phyloP scores from a whole-genome alignment of 176 grass and related monocot species.

The Pontederia paniculata region DNA sequence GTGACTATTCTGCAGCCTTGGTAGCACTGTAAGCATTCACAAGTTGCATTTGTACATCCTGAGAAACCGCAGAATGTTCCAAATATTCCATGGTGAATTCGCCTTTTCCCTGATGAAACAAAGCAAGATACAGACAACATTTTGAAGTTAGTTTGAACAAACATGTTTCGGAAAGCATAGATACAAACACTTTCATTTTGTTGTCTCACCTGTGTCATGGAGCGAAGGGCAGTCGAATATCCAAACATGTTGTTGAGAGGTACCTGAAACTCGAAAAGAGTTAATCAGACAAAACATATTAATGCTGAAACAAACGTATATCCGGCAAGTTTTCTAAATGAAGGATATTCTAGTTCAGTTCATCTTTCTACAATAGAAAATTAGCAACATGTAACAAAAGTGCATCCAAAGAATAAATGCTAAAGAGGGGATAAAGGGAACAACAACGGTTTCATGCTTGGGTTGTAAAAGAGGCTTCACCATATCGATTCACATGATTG shows the following conservation, averaged over 20 bases:
- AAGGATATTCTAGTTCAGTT: too few relatives aligned
- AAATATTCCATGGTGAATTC: conserved; percentile 99
- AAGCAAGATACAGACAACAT: conserved; percentile 4
- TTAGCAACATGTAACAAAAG: too few relatives aligned
- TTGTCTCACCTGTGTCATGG: conserved; percentile 68
- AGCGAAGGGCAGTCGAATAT: conserved; percentile 76
- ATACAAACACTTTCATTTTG: neutral
- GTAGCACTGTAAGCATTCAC: conserved; percentile 55
- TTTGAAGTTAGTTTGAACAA: neutral
- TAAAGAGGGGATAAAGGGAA: too few relatives aligned
- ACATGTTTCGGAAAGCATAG: neutral
- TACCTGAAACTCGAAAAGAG: conserved; percentile 39
- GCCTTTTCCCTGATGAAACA: conserved; percentile 59
- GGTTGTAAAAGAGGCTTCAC: too few relatives aligned
- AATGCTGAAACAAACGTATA: neutral
- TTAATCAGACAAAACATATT: neutral
- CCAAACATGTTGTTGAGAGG: conserved; percentile 98
- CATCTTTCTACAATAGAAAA: too few relatives aligned
- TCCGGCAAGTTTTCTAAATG: too few relatives aligned
- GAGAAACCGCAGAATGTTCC: conserved; percentile 67
- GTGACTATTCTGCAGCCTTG: conserved; percentile 46
- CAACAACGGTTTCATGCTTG: too few relatives aligned
- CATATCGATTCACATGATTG: too few relatives aligned
- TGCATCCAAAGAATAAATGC: too few relatives aligned
- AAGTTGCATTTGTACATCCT: conserved; percentile 82